Base-by-base conservation (phyloP, 2,329 filamentous ascomycete genomes). In the Epichloe amarillans region DNA sequence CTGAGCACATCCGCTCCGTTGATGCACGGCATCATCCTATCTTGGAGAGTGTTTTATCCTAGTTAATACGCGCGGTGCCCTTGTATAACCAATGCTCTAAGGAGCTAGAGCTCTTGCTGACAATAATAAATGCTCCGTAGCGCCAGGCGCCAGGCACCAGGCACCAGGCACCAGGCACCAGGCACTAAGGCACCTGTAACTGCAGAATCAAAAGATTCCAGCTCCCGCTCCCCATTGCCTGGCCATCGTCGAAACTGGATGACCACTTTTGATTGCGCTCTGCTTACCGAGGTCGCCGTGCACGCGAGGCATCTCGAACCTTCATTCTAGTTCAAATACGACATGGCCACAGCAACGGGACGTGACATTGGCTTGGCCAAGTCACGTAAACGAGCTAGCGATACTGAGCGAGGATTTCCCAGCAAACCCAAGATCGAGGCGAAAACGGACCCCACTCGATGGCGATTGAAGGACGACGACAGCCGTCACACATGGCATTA, bases 401-500 rank as follows among this genome's bases (percentile, higher is more conserved):
- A 72, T 50, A 61, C 64, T 52, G 62, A 63, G 40, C 64, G 66
- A 42, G 58, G 60, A 36, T 68, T 62, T 52, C 66, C 69, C 36
- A 77, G 77, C 57, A 69, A 66, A 46, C 72, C 72, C 35, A 72
- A 65, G 54, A 64, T 80, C 46, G 68, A 67, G 44, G 69, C 73
- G 39, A 80, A 77, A 62, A 96, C 89, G 4, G 91, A 98, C 67
- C 79, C 80, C 57, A 77, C 80, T 7, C 76, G 86, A 66, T 98
- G 93, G 93, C 80, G 93, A 54, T 70, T 97, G 64, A 77, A 81
- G 54, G 84, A 94, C 61, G 87, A 95, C 53, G 77, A 80, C 48
- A 91, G 93, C 46, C 77, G 86, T 50, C 89, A 96, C 60, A 95
- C 88, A 47, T 98, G 93, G 93, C 86, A 93, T 61, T 98, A 97